These are phyloP conservation scores for Phellinidium pouzarii DNA, from an alignment of 1,284 basidiomycete species.

Conservation along the genomic window DNA sequence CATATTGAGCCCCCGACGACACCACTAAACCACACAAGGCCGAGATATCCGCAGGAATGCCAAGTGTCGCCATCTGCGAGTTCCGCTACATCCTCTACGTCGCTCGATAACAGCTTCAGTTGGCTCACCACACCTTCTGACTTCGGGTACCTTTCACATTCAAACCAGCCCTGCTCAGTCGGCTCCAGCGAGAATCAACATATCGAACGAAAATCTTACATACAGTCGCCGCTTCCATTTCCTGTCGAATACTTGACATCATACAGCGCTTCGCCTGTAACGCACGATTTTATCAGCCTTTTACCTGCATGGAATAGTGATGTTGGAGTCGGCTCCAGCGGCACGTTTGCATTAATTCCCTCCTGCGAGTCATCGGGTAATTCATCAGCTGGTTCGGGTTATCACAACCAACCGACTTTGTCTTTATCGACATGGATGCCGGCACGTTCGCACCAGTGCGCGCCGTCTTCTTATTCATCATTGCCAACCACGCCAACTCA, in stretches of 20 bases:
- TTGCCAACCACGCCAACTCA: constrained; percentile 15
- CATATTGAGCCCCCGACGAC: neutral
- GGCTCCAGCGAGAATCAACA: neutral
- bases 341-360: neutral
- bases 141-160: neutral
- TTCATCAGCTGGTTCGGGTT: neutral
- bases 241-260: neutral
- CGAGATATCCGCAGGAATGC: neutral
- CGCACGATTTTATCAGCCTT: neutral
- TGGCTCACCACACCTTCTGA: neutral
- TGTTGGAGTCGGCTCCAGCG: neutral
- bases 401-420: neutral
- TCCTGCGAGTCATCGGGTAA: neutral
- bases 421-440: neutral
- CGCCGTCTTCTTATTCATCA: neutral
- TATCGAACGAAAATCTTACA: neutral
- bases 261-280: neutral
- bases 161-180: neutral
- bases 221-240: neutral
- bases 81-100: neutral
- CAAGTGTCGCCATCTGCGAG: neutral
- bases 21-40: neutral
- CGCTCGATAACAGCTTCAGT: neutral
- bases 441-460: neutral
- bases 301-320: constrained; percentile 7